Conservation (phyloP, 805 yeast genomes). For the Candida corydali region DNA sequence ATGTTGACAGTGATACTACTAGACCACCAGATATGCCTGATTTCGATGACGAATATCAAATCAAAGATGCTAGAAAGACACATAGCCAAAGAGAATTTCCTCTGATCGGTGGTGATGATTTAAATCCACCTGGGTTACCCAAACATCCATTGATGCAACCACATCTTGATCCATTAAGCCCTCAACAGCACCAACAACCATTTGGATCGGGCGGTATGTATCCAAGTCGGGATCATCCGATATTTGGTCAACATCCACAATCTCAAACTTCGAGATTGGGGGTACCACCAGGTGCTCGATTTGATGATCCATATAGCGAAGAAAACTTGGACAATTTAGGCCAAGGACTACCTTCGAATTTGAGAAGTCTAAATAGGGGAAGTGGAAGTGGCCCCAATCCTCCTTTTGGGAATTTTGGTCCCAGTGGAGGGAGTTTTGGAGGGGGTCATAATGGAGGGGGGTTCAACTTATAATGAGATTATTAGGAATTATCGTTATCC, state of each 20-base stretch:
- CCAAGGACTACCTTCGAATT: slow-evolving; percentile 41
- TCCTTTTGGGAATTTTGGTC: slow-evolving; percentile 7
- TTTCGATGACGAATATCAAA: slow-evolving; percentile 51
- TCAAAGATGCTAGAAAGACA: slow-evolving; percentile 11
- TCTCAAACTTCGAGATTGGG: slow-evolving; percentile 28
- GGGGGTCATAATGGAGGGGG: slow-evolving; percentile 11
- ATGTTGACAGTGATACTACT: not conserved
- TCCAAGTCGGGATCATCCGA: slow-evolving; percentile 48
- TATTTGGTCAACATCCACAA: slow-evolving; percentile 29
- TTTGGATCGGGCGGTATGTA: slow-evolving; percentile 31
- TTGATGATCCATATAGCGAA: slow-evolving; percentile 47
- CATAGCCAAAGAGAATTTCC: slow-evolving; percentile 12
- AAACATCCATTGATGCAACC: slow-evolving; percentile 42
- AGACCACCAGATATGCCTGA: slow-evolving; percentile 43
- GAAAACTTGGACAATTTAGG: slow-evolving; percentile 44
- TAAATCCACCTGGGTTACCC: slow-evolving; percentile 43
- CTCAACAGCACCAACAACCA: not conserved
- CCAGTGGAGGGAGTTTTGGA: slow-evolving; percentile 9
- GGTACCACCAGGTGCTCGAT: slow-evolving; percentile 47
- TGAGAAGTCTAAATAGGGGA: slow-evolving; percentile 20
- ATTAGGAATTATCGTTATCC: not conserved
- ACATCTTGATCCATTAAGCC: slow-evolving; percentile 36
- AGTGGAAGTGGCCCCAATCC: not conserved
- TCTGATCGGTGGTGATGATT: slow-evolving; percentile 47
- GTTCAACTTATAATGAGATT: not conserved